These are phyloP conservation scores for Hyphodiscus sp. DNA, from an alignment of 2,329 filamentous ascomycete species.

Conservation along the genomic window DNA sequence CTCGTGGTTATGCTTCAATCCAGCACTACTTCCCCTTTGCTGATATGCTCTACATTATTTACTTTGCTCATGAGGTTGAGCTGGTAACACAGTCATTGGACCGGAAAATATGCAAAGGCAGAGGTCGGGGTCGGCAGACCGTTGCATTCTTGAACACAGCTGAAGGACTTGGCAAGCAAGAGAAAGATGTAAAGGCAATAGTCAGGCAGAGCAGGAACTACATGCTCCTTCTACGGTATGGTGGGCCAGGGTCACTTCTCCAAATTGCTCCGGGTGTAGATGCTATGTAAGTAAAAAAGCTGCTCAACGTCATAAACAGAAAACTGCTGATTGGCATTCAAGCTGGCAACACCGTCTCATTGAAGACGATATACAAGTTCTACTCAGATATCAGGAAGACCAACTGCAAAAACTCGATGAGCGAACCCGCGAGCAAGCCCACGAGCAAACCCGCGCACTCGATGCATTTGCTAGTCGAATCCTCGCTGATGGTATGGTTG, in stretches of 20 bases:
- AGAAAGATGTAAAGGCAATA: slow-evolving; percentile 3
- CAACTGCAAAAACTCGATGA: neutral
- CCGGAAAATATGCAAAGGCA: neutral
- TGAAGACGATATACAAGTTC: slow-evolving; percentile 3
- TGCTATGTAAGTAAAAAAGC: slow-evolving; percentile 2
- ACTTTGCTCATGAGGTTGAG: slow-evolving; percentile 4
- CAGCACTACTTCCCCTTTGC: neutral
- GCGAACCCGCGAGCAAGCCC: neutral
- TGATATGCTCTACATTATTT: slow-evolving; percentile 1
- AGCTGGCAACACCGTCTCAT: slow-evolving; percentile 2
- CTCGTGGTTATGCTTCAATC: neutral
- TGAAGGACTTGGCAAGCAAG: neutral
- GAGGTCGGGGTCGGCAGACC: neutral
- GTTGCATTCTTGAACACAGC: slow-evolving; percentile 1
- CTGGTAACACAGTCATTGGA: neutral
- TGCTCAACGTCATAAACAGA: neutral
- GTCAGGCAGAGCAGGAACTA: slow-evolving; percentile 2
- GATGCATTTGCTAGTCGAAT: slow-evolving; percentile 1
- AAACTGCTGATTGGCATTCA: slow-evolving; percentile 3
- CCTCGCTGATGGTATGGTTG: neutral
- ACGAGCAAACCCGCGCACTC: neutral
- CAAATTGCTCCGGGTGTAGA: neutral
- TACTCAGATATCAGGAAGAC: slow-evolving; percentile 5
- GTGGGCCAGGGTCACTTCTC: slow-evolving; percentile 1
- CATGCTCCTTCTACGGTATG: neutral